A percentile compares a stretch with the other conserved stretches of the same genome.
phyloP scores from a whole-genome alignment of 2,329 filamentous ascomycete genomes.

The Lasiodiplodia gonubiensis region DNA sequence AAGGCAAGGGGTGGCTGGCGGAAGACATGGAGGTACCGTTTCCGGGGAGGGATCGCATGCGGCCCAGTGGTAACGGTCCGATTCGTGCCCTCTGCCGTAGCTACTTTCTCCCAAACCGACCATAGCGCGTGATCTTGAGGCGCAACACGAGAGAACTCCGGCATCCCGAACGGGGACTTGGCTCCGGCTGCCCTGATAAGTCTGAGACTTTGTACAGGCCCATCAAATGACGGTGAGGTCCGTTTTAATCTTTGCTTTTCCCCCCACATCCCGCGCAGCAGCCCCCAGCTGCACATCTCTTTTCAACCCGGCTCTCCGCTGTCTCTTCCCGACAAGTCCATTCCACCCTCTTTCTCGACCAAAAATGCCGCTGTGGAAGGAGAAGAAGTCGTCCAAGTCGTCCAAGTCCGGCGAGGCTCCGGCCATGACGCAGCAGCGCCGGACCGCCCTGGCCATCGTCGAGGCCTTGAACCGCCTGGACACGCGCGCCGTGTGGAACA shows the following conservation, averaged over 20 bases:
- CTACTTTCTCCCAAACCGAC: slow-evolving; percentile 7
- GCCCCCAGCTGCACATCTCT: not conserved
- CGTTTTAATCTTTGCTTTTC: not conserved
- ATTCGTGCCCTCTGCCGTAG: not conserved
- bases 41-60: slow-evolving; percentile 7
- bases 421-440: slow-evolving; percentile 35
- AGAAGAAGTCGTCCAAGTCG: not conserved
- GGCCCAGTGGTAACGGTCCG: slow-evolving; percentile 16
- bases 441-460: slow-evolving; percentile 32
- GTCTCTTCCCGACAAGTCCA: not conserved
- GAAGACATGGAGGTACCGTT: not conserved
- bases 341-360: not conserved
- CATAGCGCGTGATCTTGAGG: slow-evolving; percentile 6
- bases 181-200: slow-evolving; percentile 8
- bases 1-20: slow-evolving; percentile 7
- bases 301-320: not conserved
- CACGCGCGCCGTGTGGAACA: slow-evolving; percentile 20
- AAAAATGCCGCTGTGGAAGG: slow-evolving; percentile 5
- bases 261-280: slow-evolving; percentile 1
- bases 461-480: slow-evolving; percentile 28
- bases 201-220: not conserved
- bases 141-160: not conserved
- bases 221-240: not conserved
- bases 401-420: not conserved
- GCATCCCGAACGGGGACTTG: not conserved